These are phyloP conservation scores for Fraxinus velutina DNA, from an alignment of 305 asterid genomes.

Conservation along the genomic window DNA sequence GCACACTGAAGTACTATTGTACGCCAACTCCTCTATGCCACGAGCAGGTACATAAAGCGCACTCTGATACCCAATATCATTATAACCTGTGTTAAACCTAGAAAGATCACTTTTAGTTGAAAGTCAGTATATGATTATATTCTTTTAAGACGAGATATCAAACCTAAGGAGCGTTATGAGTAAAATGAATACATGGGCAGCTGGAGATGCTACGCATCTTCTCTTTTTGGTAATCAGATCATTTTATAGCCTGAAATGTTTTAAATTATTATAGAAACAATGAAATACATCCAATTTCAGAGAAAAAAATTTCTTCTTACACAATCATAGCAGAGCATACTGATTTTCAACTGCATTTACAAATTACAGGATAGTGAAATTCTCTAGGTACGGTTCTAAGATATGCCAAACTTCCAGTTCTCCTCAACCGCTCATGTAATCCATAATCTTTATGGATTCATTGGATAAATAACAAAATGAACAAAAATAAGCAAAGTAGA, in stretches of 20 bases:
- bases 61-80: background rate
- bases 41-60: background rate
- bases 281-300: background rate
- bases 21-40: background rate
- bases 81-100: background rate
- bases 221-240: background rate
- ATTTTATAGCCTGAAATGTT: background rate
- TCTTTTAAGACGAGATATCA: background rate
- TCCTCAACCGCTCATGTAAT: background rate
- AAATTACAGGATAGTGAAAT: background rate
- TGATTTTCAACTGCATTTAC: background rate
- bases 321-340: background rate
- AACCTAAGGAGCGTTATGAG: background rate
- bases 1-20: background rate
- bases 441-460: background rate
- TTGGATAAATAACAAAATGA: background rate
- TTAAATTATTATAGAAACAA: background rate
- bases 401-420: background rate
- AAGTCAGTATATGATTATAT: background rate
- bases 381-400: conserved; percentile 7
- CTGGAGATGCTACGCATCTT: background rate
- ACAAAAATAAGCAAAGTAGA: background rate
- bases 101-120: background rate
- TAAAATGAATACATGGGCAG: background rate
- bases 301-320: background rate